Evolutionary conservation across 345 rosid species (phyloP), one percentile per base, ranked within the genome.

Genomic region (Sonneratia caseolaris): DNA sequence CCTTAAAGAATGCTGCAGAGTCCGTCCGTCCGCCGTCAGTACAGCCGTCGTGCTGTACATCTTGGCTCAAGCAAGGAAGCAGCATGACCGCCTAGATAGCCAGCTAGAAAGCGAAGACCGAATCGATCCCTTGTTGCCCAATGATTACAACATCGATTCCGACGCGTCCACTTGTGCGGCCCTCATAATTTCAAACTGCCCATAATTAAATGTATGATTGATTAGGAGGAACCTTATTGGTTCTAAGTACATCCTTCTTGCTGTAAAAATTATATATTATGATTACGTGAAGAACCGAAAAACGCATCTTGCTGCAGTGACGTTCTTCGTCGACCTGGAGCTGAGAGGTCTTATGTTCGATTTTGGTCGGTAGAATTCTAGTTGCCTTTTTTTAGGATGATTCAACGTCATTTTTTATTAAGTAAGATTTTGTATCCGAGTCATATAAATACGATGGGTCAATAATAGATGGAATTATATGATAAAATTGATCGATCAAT

Each of bases 91-190:
- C 53, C 14, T 48, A 15, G 14, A 10, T 48, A 48, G 59, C 22
- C 22, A 53, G n/a, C 22, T 53, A 3, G 11, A 4, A 15, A 18
- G 22, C n/a, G 38, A 57, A 65, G 78, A 75, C 75, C 70, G 79
- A 75, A 73, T 74, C 45, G 74, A 64, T 75, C 74, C 69, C 32
- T 37, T 68, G n/a, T 43, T 15, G 37, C 16, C 49, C 15, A 3
- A 55, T 3, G 18, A 15, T 69, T 38, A 56, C 24, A 27, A 56
- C n/a, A n/a, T 24, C 11, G 22, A 56, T 55, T 16, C 67, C 1
- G 43, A 3, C 3, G 40, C 59, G 36, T 43, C 74, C 74, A 64
- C 56, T n/a, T 72, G 74, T 72, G 57, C 59, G 74, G 74, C 40
- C 61, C 74, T 57, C 74, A 15, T 22, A 59, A 59, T 59, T 24